Evolutionary conservation across 2,329 filamentous ascomycete species (phyloP).

Genomic region (Aspergillus sp.): DNA sequence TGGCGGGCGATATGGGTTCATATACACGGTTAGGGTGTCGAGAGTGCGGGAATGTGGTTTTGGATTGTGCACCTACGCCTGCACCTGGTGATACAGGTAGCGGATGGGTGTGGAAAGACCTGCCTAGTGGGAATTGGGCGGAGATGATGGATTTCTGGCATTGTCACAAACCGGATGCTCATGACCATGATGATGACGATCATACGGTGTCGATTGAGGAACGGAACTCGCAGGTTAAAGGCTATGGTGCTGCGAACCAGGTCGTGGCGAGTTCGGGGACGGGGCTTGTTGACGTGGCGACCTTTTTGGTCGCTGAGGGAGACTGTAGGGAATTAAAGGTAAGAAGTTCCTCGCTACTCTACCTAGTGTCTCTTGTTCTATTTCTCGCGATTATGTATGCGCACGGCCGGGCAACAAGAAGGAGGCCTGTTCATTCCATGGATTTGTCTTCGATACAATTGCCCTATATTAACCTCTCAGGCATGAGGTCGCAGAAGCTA

Average conservation of each 20-base stretch:
- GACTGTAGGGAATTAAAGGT: conserved; percentile 53
- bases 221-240: conserved; percentile 53
- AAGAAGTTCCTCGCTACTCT: conserved; percentile 16
- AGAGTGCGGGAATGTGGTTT: conserved; percentile 26
- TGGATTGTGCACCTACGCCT: conserved; percentile 15
- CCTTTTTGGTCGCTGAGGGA: conserved; percentile 61
- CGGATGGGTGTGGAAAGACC: conserved; percentile 69
- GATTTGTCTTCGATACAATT: conserved; percentile 53
- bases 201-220: conserved; percentile 32
- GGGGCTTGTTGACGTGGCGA: conserved; percentile 74
- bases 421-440: conserved; percentile 44
- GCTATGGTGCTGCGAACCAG: conserved; percentile 74
- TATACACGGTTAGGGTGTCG: conserved; percentile 32
- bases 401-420: conserved; percentile 48
- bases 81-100: background rate
- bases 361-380: conserved; percentile 3
- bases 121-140: conserved; percentile 95
- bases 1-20: conserved; percentile 30
- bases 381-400: background rate
- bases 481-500: conserved; percentile 2
- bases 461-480: conserved; percentile 43
- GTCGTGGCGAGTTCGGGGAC: conserved; percentile 60
- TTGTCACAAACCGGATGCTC: conserved; percentile 76
- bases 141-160: conserved; percentile 99
- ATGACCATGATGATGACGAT: conserved; percentile 39